These are phyloP conservation scores for Claviceps sp. DNA, from an alignment of 2,329 filamentous ascomycete species.

Conservation along the genomic window DNA sequence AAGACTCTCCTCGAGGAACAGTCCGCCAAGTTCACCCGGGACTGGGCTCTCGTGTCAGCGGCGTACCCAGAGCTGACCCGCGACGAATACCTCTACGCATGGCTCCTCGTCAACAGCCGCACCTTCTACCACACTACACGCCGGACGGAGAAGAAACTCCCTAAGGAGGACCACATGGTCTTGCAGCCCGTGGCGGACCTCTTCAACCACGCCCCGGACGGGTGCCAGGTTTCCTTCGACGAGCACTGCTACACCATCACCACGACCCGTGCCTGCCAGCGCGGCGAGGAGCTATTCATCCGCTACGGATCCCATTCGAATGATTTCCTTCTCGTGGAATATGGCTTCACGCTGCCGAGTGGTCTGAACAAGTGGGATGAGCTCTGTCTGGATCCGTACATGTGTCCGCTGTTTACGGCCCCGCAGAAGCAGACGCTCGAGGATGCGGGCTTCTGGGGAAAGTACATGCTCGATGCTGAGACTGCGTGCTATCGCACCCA, in stretches of 20 bases:
- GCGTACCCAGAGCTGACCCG: constrained; percentile 15
- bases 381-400: constrained; percentile 30
- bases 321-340: constrained; percentile 59
- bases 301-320: constrained; percentile 58
- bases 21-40: constrained; percentile 24
- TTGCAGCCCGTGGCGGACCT: constrained; percentile 62
- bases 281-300: constrained; percentile 52
- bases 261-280: constrained; percentile 33
- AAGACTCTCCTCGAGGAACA: constrained; percentile 39
- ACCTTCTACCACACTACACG: constrained; percentile 45
- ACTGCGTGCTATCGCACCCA: constrained; percentile 42
- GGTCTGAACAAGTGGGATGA: constrained; percentile 39
- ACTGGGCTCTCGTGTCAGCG: constrained; percentile 24
- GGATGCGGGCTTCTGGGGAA: constrained; percentile 33
- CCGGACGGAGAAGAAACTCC: constrained; percentile 27
- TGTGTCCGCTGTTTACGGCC: constrained; percentile 25
- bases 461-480: constrained; percentile 36
- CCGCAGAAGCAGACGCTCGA: constrained; percentile 26
- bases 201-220: constrained; percentile 43
- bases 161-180: constrained; percentile 46
- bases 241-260: constrained; percentile 39
- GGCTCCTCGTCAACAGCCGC: constrained; percentile 48
- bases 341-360: constrained; percentile 32
- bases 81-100: constrained; percentile 37
- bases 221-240: constrained; percentile 41